These are phyloP conservation scores for Flagelloscypha sp. DNA, from an alignment of 768 basidiomycete species.

Conservation along the genomic window DNA sequence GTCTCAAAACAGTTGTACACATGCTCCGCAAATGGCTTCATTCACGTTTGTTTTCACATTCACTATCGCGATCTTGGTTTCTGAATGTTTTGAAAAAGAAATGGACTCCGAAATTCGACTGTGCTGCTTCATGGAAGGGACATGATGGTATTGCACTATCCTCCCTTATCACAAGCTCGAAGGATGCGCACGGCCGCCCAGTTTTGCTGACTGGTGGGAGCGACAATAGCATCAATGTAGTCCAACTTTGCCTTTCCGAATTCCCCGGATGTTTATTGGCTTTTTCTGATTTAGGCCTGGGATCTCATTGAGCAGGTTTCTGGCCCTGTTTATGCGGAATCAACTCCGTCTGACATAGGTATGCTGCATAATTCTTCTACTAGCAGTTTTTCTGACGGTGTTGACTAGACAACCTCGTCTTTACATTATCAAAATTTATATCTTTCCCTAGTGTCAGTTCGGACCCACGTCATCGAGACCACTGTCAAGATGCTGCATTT, in stretches of 20 bases:
- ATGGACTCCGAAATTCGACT: slow-evolving; percentile 80
- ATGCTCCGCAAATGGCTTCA: slow-evolving; percentile 55
- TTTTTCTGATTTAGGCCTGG: slow-evolving; percentile 38
- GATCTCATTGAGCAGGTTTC: too few relatives aligned
- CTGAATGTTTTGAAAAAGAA: slow-evolving; percentile 33
- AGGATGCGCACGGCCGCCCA: slow-evolving; percentile 22
- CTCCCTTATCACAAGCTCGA: slow-evolving; percentile 46
- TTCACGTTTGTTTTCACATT: slow-evolving; percentile 43
- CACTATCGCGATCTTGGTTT: background rate
- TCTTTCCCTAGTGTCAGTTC: slow-evolving; percentile 83
- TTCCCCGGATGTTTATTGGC: background rate
- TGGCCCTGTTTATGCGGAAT: too few relatives aligned
- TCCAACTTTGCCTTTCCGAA: slow-evolving; percentile 6
- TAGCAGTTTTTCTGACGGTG: slow-evolving; percentile 10
- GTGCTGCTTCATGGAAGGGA: slow-evolving; percentile 73
- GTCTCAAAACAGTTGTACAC: slow-evolving; percentile 59
- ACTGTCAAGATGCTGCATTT: slow-evolving; percentile 90
- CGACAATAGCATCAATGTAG: slow-evolving; percentile 78
- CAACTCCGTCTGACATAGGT: too few relatives aligned
- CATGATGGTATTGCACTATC: slow-evolving; percentile 82
- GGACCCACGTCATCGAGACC: slow-evolving; percentile 57
- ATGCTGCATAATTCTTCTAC: slow-evolving; percentile 21
- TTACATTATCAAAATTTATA: slow-evolving; percentile 78
- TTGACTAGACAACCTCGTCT: slow-evolving; percentile 60
- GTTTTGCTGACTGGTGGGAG: slow-evolving; percentile 73